A percentile compares a stretch with the other conserved stretches of the same genome.
phyloP scores from a whole-genome alignment of 1,284 basidiomycete genomes.

The Apiotrichum porosum region DNA sequence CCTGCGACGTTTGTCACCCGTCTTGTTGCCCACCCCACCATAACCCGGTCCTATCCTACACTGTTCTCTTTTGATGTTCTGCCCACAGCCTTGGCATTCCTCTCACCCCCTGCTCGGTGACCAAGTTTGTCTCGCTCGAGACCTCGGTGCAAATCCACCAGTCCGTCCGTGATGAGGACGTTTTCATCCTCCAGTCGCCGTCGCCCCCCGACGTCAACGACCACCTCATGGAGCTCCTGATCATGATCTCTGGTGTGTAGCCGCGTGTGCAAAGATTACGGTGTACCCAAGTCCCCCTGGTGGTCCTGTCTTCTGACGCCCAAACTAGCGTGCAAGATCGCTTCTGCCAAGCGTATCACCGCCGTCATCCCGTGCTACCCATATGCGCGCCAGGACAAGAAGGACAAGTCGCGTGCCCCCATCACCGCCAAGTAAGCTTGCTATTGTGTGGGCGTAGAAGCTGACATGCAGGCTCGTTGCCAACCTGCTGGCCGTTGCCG shows the following conservation, averaged over 20 bases:
- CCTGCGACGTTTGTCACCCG: too few species aligned
- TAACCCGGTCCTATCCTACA: too few species aligned
- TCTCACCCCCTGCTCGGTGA: slow-evolving; percentile 84
- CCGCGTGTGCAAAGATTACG: too few species aligned
- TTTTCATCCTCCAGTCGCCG: slow-evolving; percentile 83
- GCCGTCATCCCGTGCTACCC: slow-evolving; percentile 98
- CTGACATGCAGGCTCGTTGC: slow-evolving; percentile 60
- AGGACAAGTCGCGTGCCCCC: slow-evolving; percentile 92
- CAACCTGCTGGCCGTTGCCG: slow-evolving; percentile 94
- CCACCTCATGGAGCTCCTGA: slow-evolving; percentile 54
- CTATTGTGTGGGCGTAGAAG: neutral
- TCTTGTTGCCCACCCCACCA: too few species aligned
- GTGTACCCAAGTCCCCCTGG: too few species aligned
- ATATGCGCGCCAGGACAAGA: slow-evolving; percentile 96
- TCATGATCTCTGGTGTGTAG: slow-evolving; percentile 50
- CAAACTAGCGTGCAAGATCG: slow-evolving; percentile 86
- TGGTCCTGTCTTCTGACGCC: neutral
- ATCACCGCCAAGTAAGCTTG: slow-evolving; percentile 79
- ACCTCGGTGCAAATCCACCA: slow-evolving; percentile 87
- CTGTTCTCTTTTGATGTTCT: too few species aligned
- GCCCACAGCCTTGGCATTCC: slow-evolving; percentile 88
- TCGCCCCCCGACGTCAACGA: slow-evolving; percentile 50
- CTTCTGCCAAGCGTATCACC: slow-evolving; percentile 91
- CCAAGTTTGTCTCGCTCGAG: slow-evolving; percentile 95
- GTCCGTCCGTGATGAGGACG: slow-evolving; percentile 94